Base-by-base conservation (phyloP, 1,139 yeast species). In the Pichia sp. region DNA sequence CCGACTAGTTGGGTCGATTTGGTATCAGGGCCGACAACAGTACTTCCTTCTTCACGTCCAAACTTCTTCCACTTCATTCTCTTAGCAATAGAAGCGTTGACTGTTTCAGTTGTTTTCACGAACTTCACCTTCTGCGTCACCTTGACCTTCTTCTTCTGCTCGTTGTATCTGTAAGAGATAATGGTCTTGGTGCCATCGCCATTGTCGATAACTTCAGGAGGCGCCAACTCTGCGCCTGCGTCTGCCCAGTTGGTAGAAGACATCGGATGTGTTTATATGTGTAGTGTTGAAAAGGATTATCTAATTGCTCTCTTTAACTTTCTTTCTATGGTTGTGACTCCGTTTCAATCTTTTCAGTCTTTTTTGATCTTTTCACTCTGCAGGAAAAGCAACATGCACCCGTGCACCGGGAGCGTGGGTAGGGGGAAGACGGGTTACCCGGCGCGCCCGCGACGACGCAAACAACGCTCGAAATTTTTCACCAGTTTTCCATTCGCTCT, bases 1-100 rank as follows among this genome's bases (percentile, higher is more conserved):
- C 88, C 96, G 50, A 93, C 95, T 43, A 85, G 71, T 57, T 83
- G 86, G n/a, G 96, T 88, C 45, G 94, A 85, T 58, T 84, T 74
- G 45, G 78, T 71, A 64, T 86, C 93, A 43, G 96, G 95, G 4
- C 96, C 97, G 14, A 52, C 47, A 15, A 89, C 77, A 10, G 82
- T 76, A 43, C 81, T 72, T 52, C 74, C 76, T 58, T 69, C 74
- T 61, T 91, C 97, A 47, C 74, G 79, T 43, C 98, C 98, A 62
- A 79, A 93, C 64, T 84, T 84, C 48, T 58, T 55, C 91, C 89
- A 83, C 53, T 74, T 76, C 61, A 77, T 77, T 65, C 91, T 78
- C 43, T 67, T 67, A 22, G 91, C 91, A 52, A 83, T 80, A 39
- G 73, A 69, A 35, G 84, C 84, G 62, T 81, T 88, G 35, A 89